These are phyloP conservation scores for Trichoderma koningiopsis DNA, from an alignment of 2,329 filamentous ascomycete genomes.

Conservation along the genomic window DNA sequence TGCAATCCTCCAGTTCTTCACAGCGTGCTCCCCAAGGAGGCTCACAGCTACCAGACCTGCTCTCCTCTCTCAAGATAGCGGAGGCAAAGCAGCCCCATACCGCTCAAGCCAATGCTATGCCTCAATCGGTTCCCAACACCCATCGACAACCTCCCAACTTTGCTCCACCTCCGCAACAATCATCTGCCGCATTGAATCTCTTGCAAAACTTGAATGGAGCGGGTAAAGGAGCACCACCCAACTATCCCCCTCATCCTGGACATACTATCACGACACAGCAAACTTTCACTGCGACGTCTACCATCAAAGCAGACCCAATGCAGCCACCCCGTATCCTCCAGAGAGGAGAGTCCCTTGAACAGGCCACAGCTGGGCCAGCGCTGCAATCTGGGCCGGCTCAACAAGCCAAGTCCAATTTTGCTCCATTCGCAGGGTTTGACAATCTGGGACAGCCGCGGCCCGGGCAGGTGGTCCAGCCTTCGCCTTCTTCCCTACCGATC, in stretches of 20 bases:
- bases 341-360: constrained; percentile 35
- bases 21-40: constrained; percentile 28
- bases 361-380: background rate
- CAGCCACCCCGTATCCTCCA: constrained; percentile 42
- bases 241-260: constrained; percentile 22
- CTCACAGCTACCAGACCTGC: constrained; percentile 49
- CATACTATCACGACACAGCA: constrained; percentile 31
- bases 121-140: constrained; percentile 41
- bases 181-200: constrained; percentile 7
- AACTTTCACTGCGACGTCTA: constrained; percentile 31
- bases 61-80: constrained; percentile 37
- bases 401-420: constrained; percentile 18
- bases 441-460: constrained; percentile 29
- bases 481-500: constrained; percentile 25
- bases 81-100: constrained; percentile 57
- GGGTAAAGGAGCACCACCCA: constrained; percentile 28
- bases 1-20: constrained; percentile 44
- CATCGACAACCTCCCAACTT: constrained; percentile 40
- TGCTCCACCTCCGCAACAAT: constrained; percentile 31
- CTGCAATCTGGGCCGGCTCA: background rate
- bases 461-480: constrained; percentile 29
- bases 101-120: constrained; percentile 59
- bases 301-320: constrained; percentile 13
- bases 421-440: constrained; percentile 32
- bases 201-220: constrained; percentile 24